Conservation (phyloP, 441 rosid species). For the Arabidopsis lyrata region DNA sequence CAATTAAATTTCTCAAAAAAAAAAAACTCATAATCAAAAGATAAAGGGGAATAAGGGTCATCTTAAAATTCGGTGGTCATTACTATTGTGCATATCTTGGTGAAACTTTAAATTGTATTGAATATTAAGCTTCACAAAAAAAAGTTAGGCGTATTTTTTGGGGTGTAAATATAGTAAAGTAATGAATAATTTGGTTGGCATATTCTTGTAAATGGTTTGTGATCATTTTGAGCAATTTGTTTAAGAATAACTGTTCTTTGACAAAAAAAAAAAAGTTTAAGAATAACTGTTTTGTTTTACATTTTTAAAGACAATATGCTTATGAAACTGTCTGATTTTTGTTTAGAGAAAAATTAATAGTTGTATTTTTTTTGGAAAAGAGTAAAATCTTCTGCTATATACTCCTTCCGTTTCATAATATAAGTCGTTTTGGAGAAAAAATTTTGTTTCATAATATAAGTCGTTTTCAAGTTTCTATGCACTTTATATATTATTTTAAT, state of each 20-base stretch:
- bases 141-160: background rate
- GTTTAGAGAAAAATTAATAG: too few species aligned
- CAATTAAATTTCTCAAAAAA: background rate
- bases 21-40: background rate
- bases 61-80: conserved; percentile 2
- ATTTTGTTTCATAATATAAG: too few species aligned
- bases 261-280: too few species aligned
- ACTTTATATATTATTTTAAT: too few species aligned
- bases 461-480: too few species aligned
- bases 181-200: background rate
- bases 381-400: too few species aligned
- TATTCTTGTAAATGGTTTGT: background rate
- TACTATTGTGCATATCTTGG: conserved; percentile 15
- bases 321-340: too few species aligned
- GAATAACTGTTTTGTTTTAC: background rate
- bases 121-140: background rate
- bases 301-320: background rate
- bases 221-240: background rate
- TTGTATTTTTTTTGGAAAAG: too few species aligned
- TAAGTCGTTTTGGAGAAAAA: too few species aligned
- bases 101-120: background rate
- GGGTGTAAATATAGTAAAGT: background rate
- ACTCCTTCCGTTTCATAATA: too few species aligned
- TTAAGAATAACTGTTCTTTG: too few species aligned
- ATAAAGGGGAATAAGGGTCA: background rate